Evolutionary conservation across 257 asterid species (phyloP).

Genomic region (Nicotiana otophora): DNA sequence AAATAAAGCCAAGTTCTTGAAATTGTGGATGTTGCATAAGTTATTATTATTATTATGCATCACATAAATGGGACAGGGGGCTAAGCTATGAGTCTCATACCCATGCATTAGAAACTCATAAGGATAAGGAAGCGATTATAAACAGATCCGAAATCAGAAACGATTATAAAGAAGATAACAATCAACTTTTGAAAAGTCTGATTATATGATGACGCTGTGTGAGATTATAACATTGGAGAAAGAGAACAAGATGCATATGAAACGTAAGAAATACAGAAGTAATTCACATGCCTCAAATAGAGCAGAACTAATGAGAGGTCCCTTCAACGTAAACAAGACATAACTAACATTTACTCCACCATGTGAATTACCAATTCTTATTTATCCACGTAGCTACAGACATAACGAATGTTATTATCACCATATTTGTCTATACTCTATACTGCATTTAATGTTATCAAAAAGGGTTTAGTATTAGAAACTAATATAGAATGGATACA

Average conservation of each 20-base stretch:
- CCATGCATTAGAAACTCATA: background rate
- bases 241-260: background rate
- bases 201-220: background rate
- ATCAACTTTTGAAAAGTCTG: background rate
- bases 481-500: no score
- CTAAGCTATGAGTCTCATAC: background rate
- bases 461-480: background rate
- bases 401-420: background rate
- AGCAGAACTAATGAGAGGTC: background rate
- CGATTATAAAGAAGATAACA: background rate
- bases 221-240: background rate
- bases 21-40: background rate
- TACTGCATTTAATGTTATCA: background rate
- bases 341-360: background rate
- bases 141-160: background rate
- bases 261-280: background rate
- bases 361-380: background rate
- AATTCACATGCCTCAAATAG: background rate
- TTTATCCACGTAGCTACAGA: background rate
- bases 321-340: background rate
- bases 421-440: background rate
- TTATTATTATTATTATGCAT: background rate
- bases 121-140: background rate
- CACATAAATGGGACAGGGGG: background rate
- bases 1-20: background rate